These are phyloP conservation scores for Saccharomyces eubayanus DNA, from an alignment of 805 yeast species.

Conservation along the genomic window DNA sequence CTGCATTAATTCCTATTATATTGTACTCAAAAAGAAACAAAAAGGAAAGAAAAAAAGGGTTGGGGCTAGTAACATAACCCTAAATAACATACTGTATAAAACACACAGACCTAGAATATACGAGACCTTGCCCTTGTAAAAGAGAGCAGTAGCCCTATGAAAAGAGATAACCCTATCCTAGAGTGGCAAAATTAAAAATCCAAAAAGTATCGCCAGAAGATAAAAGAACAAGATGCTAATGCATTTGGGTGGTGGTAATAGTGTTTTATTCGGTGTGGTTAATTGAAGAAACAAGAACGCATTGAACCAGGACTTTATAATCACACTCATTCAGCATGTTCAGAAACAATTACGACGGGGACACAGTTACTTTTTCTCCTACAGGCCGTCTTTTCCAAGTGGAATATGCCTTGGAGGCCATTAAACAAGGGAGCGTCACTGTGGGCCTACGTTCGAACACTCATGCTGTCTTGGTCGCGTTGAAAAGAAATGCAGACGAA, in stretches of 20 bases:
- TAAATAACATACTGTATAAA: not conserved
- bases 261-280: not conserved
- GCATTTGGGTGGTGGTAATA: not conserved
- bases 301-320: not conserved
- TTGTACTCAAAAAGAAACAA: not conserved
- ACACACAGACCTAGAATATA: not conserved
- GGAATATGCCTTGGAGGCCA: constrained; percentile 94
- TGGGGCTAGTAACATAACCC: constrained; percentile 3
- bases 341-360: constrained; percentile 97
- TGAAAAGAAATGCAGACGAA: constrained; percentile 95
- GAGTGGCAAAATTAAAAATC: not conserved
- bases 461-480: constrained; percentile 86
- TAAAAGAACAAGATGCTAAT: not conserved
- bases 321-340: constrained; percentile 39
- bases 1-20: not conserved
- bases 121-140: not conserved
- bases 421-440: constrained; percentile 96
- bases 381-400: constrained; percentile 97
- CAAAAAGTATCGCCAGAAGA: not conserved
- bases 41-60: not conserved
- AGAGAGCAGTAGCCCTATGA: not conserved
- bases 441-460: constrained; percentile 84
- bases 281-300: not conserved
- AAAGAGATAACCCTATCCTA: not conserved
- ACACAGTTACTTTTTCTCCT: constrained; percentile 95